These are phyloP conservation scores for Fusarium equiseti DNA, from an alignment of 2,329 filamentous ascomycete genomes.

Conservation along the genomic window DNA sequence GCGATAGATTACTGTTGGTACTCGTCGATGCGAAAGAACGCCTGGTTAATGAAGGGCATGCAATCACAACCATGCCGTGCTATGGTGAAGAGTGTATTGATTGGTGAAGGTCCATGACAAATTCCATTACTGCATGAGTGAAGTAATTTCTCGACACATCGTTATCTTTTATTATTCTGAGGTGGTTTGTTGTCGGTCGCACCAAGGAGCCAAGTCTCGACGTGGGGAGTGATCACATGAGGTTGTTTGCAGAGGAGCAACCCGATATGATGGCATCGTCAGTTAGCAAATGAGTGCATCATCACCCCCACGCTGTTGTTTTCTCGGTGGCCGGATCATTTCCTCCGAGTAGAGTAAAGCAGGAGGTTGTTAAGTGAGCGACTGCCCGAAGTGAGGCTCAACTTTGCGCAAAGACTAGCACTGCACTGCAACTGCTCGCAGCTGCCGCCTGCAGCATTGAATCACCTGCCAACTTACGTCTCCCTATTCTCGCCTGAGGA, in stretches of 20 bases:
- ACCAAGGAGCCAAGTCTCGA: constrained; percentile 8
- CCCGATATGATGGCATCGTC: constrained; percentile 22
- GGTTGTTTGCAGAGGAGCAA: neutral
- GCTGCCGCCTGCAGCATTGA: constrained; percentile 38
- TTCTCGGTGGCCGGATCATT: constrained; percentile 10
- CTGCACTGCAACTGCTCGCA: constrained; percentile 38
- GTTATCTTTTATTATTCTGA: constrained; percentile 18
- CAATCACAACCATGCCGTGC: constrained; percentile 31
- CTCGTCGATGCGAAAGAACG: constrained; percentile 30
- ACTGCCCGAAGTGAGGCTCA: constrained; percentile 1
- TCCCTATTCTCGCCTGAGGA: constrained; percentile 40
- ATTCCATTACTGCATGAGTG: constrained; percentile 9
- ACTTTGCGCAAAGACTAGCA: constrained; percentile 6
- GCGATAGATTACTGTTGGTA: constrained; percentile 36
- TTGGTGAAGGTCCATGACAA: constrained; percentile 23
- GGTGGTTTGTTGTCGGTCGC: neutral
- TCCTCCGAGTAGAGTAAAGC: constrained; percentile 10
- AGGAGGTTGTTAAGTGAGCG: neutral
- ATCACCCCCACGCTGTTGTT: constrained; percentile 14
- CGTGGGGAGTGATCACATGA: constrained; percentile 21
- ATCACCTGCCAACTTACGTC: constrained; percentile 29
- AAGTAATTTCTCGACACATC: constrained; percentile 21
- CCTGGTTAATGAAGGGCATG: constrained; percentile 33
- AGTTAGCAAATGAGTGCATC: constrained; percentile 13
- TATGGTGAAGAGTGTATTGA: constrained; percentile 23